phyloP scores from a whole-genome alignment of 192 early-diverging fungal species.

The Mortierella hygrophila region DNA sequence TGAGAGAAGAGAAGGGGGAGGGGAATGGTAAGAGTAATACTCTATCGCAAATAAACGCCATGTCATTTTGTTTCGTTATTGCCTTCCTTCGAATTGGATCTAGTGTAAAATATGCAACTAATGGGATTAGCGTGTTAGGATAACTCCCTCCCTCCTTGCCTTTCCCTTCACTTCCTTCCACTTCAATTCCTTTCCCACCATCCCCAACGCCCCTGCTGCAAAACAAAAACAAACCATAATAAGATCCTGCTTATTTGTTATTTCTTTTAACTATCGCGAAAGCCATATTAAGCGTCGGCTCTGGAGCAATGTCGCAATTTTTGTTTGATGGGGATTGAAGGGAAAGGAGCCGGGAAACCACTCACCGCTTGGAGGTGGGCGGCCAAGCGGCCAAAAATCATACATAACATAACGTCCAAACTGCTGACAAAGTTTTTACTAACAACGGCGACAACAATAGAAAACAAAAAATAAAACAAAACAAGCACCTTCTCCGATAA shows the following conservation, averaged over 20 bases:
- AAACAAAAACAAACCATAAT: background rate
- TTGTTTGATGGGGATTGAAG: background rate
- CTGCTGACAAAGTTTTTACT: conserved; percentile 1
- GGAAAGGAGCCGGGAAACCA: background rate
- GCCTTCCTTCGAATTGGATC: background rate
- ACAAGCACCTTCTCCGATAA: background rate
- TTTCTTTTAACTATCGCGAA: background rate
- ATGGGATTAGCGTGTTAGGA: background rate
- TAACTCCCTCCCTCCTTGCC: background rate
- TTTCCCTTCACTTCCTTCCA: background rate
- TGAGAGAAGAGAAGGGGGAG: background rate
- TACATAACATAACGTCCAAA: background rate
- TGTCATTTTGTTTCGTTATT: background rate
- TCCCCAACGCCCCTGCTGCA: background rate
- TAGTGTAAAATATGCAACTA: background rate
- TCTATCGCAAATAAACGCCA: background rate
- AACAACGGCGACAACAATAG: background rate
- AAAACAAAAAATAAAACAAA: background rate
- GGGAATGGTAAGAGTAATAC: background rate
- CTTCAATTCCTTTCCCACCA: background rate
- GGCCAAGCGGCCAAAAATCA: background rate
- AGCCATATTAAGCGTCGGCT: background rate
- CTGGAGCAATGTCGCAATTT: conserved; percentile 2
- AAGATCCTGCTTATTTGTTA: background rate
- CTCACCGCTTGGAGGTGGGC: background rate